Evolutionary conservation across 2,329 filamentous ascomycete genomes (phyloP).

Genomic region (Colletotrichum somersetense): DNA sequence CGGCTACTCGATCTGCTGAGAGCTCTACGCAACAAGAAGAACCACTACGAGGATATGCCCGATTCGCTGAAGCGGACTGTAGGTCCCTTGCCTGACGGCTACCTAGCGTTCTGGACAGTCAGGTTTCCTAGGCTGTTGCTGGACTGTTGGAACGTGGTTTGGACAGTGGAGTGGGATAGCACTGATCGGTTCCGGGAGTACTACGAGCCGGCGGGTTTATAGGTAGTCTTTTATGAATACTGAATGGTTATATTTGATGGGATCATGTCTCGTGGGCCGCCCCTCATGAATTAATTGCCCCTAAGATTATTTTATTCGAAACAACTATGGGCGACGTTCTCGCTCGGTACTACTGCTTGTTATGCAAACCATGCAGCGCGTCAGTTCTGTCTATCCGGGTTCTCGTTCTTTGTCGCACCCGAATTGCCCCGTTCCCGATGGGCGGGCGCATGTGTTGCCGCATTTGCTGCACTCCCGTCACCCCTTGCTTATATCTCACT

Average conservation of each 20-base stretch:
- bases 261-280: background rate
- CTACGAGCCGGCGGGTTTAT: slow-evolving; percentile 65
- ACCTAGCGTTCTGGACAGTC: slow-evolving; percentile 85
- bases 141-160: slow-evolving; percentile 81
- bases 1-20: slow-evolving; percentile 88
- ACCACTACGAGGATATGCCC: slow-evolving; percentile 97
- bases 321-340: too few species aligned
- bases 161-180: slow-evolving; percentile 72
- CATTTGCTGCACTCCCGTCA: background rate
- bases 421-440: background rate
- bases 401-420: background rate
- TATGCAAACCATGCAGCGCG: background rate
- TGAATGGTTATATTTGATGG: background rate
- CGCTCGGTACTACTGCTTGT: too few species aligned
- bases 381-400: background rate
- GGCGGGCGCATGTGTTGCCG: background rate
- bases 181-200: slow-evolving; percentile 79
- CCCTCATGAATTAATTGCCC: background rate
- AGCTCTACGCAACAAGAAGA: slow-evolving; percentile 94
- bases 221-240: background rate
- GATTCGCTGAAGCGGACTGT: slow-evolving; percentile 78
- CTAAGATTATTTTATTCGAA: background rate
- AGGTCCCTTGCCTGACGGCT: slow-evolving; percentile 82
- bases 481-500: background rate
- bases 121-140: slow-evolving; percentile 84